Evolutionary conservation across 139 green algal species (phyloP).

Genomic region (Auxenochlorella pyrenoidosa): DNA sequence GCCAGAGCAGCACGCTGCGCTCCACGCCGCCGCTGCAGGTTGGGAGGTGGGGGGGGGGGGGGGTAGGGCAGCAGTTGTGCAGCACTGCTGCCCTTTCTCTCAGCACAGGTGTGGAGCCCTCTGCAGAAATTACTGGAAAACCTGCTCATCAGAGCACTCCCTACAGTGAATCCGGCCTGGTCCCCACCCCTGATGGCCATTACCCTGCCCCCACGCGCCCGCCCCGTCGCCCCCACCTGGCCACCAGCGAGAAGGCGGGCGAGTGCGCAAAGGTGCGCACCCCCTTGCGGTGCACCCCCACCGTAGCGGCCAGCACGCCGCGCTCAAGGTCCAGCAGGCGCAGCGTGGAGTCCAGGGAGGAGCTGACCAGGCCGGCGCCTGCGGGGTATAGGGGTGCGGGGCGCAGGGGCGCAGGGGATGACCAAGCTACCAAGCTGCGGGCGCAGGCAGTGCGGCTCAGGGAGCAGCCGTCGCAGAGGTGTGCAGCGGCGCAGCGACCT

Average conservation of each 20-base stretch:
- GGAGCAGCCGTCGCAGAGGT: too few relatives aligned
- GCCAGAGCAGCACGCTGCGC: constrained; percentile 84
- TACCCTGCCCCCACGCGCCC: neutral
- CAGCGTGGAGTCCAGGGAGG: constrained; percentile 77
- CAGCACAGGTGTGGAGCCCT: too few relatives aligned
- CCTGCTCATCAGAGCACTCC: neutral
- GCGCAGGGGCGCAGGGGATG: too few relatives aligned
- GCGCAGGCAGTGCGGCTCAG: too few relatives aligned
- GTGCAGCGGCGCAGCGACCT: too few relatives aligned
- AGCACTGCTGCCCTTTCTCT: neutral
- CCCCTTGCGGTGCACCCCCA: constrained; percentile 62
- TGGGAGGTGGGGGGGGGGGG: neutral
- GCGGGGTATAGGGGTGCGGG: neutral
- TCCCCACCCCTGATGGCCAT: neutral
- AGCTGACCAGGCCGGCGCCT: constrained; percentile 77
- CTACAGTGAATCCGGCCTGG: too few relatives aligned
- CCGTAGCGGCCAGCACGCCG: constrained; percentile 27
- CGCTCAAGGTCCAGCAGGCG: constrained; percentile 62
- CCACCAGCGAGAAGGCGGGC: constrained; percentile 80
- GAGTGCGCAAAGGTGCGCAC: constrained; percentile 83
- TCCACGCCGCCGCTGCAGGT: constrained; percentile 69
- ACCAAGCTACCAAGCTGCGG: too few relatives aligned
- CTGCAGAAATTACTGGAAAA: neutral
- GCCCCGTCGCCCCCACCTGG: constrained; percentile 33
- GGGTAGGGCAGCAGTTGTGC: neutral